These are phyloP conservation scores for Biscutella laevigata DNA, from an alignment of 441 rosid species.

Conservation along the genomic window DNA sequence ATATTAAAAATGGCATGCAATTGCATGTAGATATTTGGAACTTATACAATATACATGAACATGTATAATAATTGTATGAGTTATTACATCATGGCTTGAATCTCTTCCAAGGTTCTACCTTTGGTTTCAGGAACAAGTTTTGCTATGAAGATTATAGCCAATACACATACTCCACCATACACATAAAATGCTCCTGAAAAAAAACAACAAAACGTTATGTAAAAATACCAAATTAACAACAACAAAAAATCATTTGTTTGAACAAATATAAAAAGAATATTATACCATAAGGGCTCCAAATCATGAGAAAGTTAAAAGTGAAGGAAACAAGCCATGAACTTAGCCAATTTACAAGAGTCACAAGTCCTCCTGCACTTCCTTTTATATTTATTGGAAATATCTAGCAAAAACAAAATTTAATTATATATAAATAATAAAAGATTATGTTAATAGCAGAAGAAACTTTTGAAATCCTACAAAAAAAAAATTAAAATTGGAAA, in stretches of 20 bases:
- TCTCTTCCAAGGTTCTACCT: conserved; percentile 63
- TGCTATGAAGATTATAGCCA: conserved; percentile 36
- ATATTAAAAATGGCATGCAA: no score
- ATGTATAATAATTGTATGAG: no score
- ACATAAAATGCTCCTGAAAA: conserved; percentile 44
- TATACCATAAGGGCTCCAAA: conserved; percentile 50
- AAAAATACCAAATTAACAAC: no score
- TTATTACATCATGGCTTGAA: no score
- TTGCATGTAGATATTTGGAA: no score
- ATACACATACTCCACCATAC: conserved; percentile 34
- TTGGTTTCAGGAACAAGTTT: conserved; percentile 72
- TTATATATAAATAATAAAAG: no score
- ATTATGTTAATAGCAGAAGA: background rate
- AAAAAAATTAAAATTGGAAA: background rate
- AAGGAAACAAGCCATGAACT: conserved; percentile 53
- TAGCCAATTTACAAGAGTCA: conserved; percentile 45
- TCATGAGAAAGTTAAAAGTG: conserved; percentile 52
- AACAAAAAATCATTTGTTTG: background rate
- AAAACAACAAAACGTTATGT: background rate
- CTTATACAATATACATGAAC: no score
- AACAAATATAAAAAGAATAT: background rate
- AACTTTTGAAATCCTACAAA: background rate
- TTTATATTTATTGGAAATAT: conserved; percentile 56
- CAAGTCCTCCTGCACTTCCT: conserved; percentile 60
- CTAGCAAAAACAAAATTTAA: conserved; percentile 23